Conservation (phyloP, 345 rosid genomes). For the Rhodamnia argentea region DNA sequence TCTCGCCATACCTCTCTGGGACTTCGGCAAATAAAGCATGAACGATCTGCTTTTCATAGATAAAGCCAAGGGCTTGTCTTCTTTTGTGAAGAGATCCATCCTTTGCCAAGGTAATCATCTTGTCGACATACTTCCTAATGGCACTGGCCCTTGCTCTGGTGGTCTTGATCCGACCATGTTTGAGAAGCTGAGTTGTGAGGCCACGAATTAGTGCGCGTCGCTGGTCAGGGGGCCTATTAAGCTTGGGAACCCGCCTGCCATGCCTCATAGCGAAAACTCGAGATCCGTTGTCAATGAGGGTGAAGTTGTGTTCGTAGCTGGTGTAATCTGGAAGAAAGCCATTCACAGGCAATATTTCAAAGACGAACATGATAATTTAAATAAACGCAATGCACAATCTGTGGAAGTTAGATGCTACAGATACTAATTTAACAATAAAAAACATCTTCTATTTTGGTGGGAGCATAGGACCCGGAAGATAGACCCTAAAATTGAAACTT, state of each 20-base stretch:
- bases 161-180: conserved; percentile 83
- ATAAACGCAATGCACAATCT: not conserved
- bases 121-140: conserved; percentile 77
- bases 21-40: conserved; percentile 87
- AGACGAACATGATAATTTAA: not conserved
- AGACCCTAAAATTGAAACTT: not conserved
- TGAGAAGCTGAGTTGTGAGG: conserved; percentile 87
- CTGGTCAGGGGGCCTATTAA: conserved; percentile 91
- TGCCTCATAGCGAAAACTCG: conserved; percentile 84
- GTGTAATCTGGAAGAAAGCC: conserved; percentile 22
- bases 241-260: conserved; percentile 77
- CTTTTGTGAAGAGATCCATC: conserved; percentile 86
- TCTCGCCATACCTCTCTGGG: conserved; percentile 71
- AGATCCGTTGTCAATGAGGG: conserved; percentile 36
- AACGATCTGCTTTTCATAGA: conserved; percentile 90
- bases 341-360: not conserved
- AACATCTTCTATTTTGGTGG: not conserved
- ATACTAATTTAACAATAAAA: not conserved
- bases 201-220: conserved; percentile 75
- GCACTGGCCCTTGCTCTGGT: conserved; percentile 87
- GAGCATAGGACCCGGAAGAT: not conserved
- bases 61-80: conserved; percentile 78
- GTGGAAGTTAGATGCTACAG: not conserved
- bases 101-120: conserved; percentile 87
- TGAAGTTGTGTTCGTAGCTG: conserved; percentile 37